Evolutionary conservation across 176 grass and related monocot genomes (phyloP).

Genomic region (Aegilops sharonensis): DNA sequence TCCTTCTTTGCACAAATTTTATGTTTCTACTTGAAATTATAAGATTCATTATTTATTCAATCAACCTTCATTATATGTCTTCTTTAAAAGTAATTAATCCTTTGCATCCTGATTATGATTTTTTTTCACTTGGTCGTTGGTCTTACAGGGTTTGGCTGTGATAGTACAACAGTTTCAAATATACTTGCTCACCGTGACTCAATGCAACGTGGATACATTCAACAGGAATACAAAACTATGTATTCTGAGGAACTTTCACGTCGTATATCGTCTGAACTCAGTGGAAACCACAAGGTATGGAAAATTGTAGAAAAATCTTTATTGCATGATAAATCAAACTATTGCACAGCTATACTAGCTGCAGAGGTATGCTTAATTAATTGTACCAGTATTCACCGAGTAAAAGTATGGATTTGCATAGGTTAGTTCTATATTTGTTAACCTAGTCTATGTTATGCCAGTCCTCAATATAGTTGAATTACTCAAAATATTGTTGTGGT

Average conservation of each 20-base stretch:
- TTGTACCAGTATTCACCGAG: not conserved
- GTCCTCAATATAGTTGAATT: slow-evolving; percentile 21
- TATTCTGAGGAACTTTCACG: slow-evolving; percentile 76
- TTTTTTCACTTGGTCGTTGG: slow-evolving; percentile 26
- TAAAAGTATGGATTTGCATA: slow-evolving; percentile 3
- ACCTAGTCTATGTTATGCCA: not conserved
- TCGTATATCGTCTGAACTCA: slow-evolving; percentile 82
- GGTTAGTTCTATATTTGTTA: not conserved
- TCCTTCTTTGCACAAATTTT: not conserved
- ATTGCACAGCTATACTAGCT: not conserved
- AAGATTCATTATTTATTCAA: not conserved
- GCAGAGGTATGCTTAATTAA: slow-evolving; percentile 2
- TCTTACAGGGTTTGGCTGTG: slow-evolving; percentile 78
- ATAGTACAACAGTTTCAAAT: slow-evolving; percentile 66
- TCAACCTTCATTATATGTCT: not conserved
- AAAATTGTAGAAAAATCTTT: slow-evolving; percentile 16
- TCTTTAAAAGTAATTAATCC: not conserved
- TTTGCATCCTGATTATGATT: slow-evolving; percentile 13
- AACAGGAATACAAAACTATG: slow-evolving; percentile 92
- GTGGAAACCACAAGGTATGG: slow-evolving; percentile 71
- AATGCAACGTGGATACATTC: slow-evolving; percentile 77
- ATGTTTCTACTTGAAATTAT: slow-evolving; percentile 13
- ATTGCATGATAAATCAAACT: slow-evolving; percentile 21
- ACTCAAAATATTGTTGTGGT: slow-evolving; percentile 7
- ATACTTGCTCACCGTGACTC: slow-evolving; percentile 95